These are phyloP conservation scores for Diaporthe aspalathi DNA, from an alignment of 2,329 filamentous ascomycete genomes.

Conservation along the genomic window DNA sequence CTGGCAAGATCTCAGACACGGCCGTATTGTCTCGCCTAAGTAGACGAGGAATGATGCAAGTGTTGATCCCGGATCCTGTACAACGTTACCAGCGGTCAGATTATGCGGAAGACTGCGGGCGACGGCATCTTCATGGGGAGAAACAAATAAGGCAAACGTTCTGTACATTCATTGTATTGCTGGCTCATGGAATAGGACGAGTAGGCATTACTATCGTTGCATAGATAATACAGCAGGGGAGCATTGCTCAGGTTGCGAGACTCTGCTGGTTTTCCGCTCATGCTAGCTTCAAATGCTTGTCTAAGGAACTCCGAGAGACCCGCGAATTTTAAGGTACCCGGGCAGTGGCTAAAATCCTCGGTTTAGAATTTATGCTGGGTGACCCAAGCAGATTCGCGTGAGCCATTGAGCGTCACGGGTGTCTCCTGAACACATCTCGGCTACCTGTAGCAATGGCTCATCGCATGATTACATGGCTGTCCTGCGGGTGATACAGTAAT, in stretches of 20 bases:
- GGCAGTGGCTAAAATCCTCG: too few species aligned
- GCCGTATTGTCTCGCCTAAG: background rate
- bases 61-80: background rate
- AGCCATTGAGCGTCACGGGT: too few species aligned
- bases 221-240: too few species aligned
- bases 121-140: background rate
- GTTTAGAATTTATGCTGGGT: too few species aligned
- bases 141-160: background rate
- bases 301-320: background rate
- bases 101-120: background rate
- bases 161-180: background rate
- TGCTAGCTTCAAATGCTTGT: background rate
- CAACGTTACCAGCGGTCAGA: background rate
- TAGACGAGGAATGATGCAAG: background rate
- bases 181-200: background rate
- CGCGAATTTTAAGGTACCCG: background rate
- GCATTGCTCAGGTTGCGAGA: background rate
- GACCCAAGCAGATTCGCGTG: too few species aligned
- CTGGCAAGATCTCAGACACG: background rate
- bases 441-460: background rate
- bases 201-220: background rate
- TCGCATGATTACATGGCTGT: background rate
- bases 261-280: background rate
- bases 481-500: background rate
- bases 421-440: background rate